phyloP scores from a whole-genome alignment of 2,329 filamentous ascomycete genomes.

The Penicillium verrucosum region DNA sequence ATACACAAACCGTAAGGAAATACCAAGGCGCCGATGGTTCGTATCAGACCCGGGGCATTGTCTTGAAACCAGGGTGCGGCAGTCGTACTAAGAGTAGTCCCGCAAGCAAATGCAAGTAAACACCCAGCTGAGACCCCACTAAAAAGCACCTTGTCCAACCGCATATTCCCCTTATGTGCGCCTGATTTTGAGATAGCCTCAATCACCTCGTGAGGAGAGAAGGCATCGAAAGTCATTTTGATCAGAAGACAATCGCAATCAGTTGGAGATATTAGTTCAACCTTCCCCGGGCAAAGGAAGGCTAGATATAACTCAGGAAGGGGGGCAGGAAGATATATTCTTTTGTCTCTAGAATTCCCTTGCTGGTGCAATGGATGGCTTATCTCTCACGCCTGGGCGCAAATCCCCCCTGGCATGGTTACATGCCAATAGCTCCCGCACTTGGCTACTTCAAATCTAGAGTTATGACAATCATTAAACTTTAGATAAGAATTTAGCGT shows the following conservation, averaged over 20 bases:
- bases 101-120: slow-evolving; percentile 52
- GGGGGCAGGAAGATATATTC: too few relatives aligned
- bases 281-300: too few relatives aligned
- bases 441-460: neutral
- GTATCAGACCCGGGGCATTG: slow-evolving; percentile 50
- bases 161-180: slow-evolving; percentile 52
- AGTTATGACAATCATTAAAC: neutral
- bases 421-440: neutral
- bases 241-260: neutral
- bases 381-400: neutral
- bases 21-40: slow-evolving; percentile 45
- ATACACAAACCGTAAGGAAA: slow-evolving; percentile 52
- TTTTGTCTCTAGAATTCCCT: neutral
- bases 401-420: neutral
- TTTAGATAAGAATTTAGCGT: neutral
- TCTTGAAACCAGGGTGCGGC: slow-evolving; percentile 49
- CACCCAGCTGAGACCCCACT: slow-evolving; percentile 52
- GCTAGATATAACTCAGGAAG: too few relatives aligned
- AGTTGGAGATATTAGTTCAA: neutral
- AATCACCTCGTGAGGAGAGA: slow-evolving; percentile 50
- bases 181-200: slow-evolving; percentile 53
- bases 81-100: slow-evolving; percentile 46
- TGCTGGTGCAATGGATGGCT: neutral
- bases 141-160: slow-evolving; percentile 53
- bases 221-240: slow-evolving; percentile 38